Percentiles rank a stretch among this genome's conserved stretches.
These are phyloP conservation scores for Xylaria multiplex DNA, from an alignment of 2,329 filamentous ascomycete species.

Conservation along the genomic window DNA sequence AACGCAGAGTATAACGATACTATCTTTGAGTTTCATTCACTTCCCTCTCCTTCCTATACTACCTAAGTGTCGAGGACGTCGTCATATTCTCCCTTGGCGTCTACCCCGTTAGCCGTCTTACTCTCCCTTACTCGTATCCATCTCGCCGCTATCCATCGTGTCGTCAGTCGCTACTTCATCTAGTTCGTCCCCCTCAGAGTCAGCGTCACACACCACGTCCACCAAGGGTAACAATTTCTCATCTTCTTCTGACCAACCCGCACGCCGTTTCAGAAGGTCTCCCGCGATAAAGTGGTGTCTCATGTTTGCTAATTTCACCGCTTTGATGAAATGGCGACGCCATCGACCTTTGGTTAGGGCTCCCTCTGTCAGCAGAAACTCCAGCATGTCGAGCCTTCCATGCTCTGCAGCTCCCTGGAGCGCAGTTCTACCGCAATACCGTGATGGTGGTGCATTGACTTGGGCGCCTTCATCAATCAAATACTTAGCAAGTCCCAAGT, in stretches of 20 bases:
- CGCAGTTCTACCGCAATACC: background rate
- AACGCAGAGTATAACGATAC: too few relatives aligned
- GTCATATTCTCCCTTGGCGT: too few relatives aligned
- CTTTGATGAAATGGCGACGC: constrained; percentile 13
- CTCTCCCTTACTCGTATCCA: too few relatives aligned
- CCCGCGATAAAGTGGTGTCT: constrained; percentile 6
- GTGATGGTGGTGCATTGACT: constrained; percentile 15
- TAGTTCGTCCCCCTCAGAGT: too few relatives aligned
- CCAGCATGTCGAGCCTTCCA: constrained; percentile 24
- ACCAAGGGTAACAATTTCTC: background rate
- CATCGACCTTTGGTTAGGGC: background rate
- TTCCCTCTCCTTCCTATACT: too few relatives aligned
- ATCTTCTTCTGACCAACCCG: constrained; percentile 21
- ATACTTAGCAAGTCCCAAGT: constrained; percentile 18
- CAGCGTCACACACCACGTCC: too few relatives aligned
- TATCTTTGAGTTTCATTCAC: too few relatives aligned
- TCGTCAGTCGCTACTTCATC: too few relatives aligned
- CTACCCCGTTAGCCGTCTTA: too few relatives aligned
- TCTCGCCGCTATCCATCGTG: too few relatives aligned
- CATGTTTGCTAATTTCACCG: constrained; percentile 11
- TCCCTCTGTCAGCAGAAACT: constrained; percentile 11
- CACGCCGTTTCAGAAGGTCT: constrained; percentile 14
- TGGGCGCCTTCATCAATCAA: constrained; percentile 12
- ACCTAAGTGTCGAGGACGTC: too few relatives aligned
- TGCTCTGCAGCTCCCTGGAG: constrained; percentile 19